Base-by-base conservation (phyloP, 2,329 filamentous ascomycete genomes). In the Myriosclerotinia curreyana region DNA sequence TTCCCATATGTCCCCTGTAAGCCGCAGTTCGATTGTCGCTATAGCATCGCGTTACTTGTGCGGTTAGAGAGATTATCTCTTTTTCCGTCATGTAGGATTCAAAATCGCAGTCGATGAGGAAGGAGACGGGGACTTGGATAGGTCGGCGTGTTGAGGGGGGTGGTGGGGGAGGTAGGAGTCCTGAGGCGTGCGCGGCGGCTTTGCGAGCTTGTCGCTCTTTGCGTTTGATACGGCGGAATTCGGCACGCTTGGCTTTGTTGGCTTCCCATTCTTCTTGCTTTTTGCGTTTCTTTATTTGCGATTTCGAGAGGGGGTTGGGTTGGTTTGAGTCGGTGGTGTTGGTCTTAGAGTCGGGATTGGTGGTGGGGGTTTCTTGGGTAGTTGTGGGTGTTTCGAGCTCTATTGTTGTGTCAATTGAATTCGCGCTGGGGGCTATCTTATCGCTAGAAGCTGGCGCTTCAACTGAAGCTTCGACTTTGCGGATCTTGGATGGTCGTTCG, bases 51-150 rank as follows among this genome's bases (percentile, higher is more conserved):
- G 92, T 96, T 67, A 99, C 82, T 76, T 99, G 95, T 64, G 87
- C 85, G 1, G 86, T 85, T 15, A 99, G 82, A 5, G 92, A 96
- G 63, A 93, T 87, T 38, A 90, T 81, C 77, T 99, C 95, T 70
- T 90, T 89, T 46, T 94, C 90, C 59, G 82, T 82, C 95, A 99
- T 99, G 73, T 93, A 84, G 50, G 90, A 81, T 75, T 99, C 93
- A 75, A 96, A 99, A 69, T 90, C 87, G 77, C 94, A 98, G 78
- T 99, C 95, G 67, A 99, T 79, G 65, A 99, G 81, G 69, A 99
- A 79, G 0, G 91, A 85, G 28, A 98, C 79, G 1, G 93, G 92
- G 0, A 96, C 82, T 64, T 86, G 83, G 56, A 81, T 78, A 51
- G 77, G 71, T 56, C 71, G 61, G 14, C 61, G 61, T 5, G 61